These are phyloP conservation scores for Boletales sp. DNA, from an alignment of 768 basidiomycete species.

Conservation along the genomic window DNA sequence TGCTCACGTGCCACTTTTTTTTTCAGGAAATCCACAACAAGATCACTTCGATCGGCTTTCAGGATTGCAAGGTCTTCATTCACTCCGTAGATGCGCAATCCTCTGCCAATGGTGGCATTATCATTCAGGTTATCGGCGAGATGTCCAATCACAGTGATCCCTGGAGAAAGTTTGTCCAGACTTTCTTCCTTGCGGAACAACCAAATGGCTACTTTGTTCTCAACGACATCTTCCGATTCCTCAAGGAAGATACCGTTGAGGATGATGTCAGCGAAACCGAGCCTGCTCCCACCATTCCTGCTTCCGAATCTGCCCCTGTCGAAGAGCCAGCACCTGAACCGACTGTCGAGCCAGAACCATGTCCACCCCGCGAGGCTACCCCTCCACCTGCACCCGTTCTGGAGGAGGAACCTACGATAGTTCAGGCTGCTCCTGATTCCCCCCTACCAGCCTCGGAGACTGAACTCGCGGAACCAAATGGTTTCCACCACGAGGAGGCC, in stretches of 20 bases:
- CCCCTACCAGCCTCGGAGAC: slow-evolving; percentile 38
- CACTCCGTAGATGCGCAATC: slow-evolving; percentile 98
- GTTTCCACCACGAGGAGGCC: slow-evolving; percentile 33
- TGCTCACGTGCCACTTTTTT: slow-evolving; percentile 4
- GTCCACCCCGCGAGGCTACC: slow-evolving; percentile 28
- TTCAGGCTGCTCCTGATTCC: slow-evolving; percentile 29
- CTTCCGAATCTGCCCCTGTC: slow-evolving; percentile 35
- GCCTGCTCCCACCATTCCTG: slow-evolving; percentile 30
- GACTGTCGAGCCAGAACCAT: slow-evolving; percentile 29
- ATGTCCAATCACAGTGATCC: slow-evolving; percentile 90
- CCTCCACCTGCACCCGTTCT: slow-evolving; percentile 27
- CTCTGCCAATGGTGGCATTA: slow-evolving; percentile 91
- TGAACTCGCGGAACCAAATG: slow-evolving; percentile 41
- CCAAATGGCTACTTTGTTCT: slow-evolving; percentile 99
- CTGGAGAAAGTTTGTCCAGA: slow-evolving; percentile 99
- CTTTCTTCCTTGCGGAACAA: slow-evolving; percentile 99
- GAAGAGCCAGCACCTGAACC: slow-evolving; percentile 32
- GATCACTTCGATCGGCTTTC: slow-evolving; percentile 89
- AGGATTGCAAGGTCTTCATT: slow-evolving; percentile 98
- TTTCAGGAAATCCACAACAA: slow-evolving; percentile 93
- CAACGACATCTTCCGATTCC: slow-evolving; percentile 99
- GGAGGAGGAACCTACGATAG: slow-evolving; percentile 41
- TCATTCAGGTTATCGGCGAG: slow-evolving; percentile 99
- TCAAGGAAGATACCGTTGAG: slow-evolving; percentile 92
- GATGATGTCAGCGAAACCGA: slow-evolving; percentile 60